Conservation (phyloP, 1,139 yeast genomes). For the Tardiomyces blankii region DNA sequence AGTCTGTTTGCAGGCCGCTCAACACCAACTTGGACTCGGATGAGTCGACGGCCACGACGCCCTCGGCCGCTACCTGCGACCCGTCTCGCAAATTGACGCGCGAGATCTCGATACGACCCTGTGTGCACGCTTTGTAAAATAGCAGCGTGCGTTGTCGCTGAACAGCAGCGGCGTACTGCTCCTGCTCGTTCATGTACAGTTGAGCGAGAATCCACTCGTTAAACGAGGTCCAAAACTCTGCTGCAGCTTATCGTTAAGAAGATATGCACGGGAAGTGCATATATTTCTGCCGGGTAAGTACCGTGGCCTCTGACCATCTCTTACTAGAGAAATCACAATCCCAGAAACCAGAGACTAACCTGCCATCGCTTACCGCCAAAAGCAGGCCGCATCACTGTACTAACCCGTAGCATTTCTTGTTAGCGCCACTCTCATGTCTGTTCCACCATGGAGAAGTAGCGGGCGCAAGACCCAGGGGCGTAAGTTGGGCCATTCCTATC, state of each 20-base stretch:
- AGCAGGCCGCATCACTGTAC: too few relatives aligned
- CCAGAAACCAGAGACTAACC: too few relatives aligned
- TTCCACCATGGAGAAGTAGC: slow-evolving; percentile 18
- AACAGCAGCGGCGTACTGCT: slow-evolving; percentile 6
- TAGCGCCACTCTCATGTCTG: slow-evolving; percentile 10
- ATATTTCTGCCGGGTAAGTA: too few relatives aligned
- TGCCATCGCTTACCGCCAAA: too few relatives aligned
- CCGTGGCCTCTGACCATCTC: too few relatives aligned
- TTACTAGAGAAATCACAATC: too few relatives aligned
- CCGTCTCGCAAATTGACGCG: slow-evolving; percentile 7
- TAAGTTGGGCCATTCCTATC: neutral
- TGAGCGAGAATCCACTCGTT: too few relatives aligned
- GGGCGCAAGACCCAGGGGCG: neutral
- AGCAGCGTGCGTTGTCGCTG: slow-evolving; percentile 12
- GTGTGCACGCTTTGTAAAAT: slow-evolving; percentile 7
- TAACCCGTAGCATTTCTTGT: neutral
- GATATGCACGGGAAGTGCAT: too few relatives aligned
- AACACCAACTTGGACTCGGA: slow-evolving; percentile 16
- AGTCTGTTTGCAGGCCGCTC: slow-evolving; percentile 12
- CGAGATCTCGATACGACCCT: slow-evolving; percentile 1
- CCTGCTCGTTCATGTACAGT: neutral
- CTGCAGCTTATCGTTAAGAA: too few relatives aligned
- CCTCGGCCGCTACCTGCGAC: slow-evolving; percentile 7
- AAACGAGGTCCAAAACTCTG: too few relatives aligned
- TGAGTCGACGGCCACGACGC: slow-evolving; percentile 16